Percentiles rank a stretch among this genome's conserved stretches.
phyloP scores from a whole-genome alignment of 2,329 filamentous ascomycete genomes.

The Colletotrichum truncatum region DNA sequence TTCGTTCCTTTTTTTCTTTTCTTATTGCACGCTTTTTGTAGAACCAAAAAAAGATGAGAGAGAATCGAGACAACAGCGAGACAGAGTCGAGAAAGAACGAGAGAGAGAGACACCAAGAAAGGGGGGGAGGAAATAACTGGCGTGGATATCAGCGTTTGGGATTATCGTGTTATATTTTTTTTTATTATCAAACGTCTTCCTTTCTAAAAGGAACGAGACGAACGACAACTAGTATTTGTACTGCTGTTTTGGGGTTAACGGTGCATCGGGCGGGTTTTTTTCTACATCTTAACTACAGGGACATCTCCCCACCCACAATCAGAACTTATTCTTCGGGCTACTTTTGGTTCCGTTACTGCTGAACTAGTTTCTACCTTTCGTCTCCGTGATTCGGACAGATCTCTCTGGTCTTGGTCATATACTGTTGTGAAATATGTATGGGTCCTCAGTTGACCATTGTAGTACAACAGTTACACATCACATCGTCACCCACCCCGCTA shows the following conservation, averaged over 20 bases:
- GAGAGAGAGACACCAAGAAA: not conserved
- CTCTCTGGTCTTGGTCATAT: not conserved
- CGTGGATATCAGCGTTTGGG: slow-evolving; percentile 28
- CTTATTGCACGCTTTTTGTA: not conserved
- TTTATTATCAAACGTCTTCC: not conserved
- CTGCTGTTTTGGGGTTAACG: slow-evolving; percentile 1
- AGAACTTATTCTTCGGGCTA: not conserved
- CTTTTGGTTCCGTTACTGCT: not conserved
- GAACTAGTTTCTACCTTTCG: not conserved
- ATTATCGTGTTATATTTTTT: no score
- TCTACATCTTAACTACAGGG: slow-evolving; percentile 9
- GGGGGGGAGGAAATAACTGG: not conserved
- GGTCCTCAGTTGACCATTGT: not conserved
- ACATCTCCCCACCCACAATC: slow-evolving; percentile 16
- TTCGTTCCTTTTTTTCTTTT: no score
- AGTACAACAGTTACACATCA: not conserved
- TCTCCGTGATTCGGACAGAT: not conserved
- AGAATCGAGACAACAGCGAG: not conserved
- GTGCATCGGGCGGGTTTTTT: slow-evolving; percentile 15
- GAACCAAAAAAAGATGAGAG: slow-evolving; percentile 5
- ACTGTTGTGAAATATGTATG: not conserved
- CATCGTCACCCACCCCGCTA: not conserved
- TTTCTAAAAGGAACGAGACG: not conserved
- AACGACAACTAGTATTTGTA: slow-evolving; percentile 3
- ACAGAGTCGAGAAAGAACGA: not conserved